phyloP scores from a whole-genome alignment of 2,329 filamentous ascomycete species.

The Paradendryphiella salina region DNA sequence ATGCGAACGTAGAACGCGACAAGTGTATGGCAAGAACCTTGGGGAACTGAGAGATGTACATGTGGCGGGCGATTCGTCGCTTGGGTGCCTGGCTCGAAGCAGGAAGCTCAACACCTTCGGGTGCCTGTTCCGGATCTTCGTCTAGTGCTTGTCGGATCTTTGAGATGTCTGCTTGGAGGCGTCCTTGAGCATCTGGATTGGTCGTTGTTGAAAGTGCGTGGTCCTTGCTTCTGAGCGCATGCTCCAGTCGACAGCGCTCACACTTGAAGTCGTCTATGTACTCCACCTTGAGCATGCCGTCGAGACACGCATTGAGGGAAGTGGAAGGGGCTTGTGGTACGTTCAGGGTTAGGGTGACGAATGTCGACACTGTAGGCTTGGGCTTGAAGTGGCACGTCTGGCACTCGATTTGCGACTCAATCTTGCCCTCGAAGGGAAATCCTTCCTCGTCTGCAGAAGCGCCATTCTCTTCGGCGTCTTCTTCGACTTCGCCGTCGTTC shows the following conservation, averaged over 20 bases:
- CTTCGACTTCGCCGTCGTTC: slow-evolving; percentile 41
- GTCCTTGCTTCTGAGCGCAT: slow-evolving; percentile 69
- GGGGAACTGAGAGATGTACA: slow-evolving; percentile 83
- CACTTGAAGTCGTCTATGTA: slow-evolving; percentile 97
- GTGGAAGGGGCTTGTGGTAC: slow-evolving; percentile 81
- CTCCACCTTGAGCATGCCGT: slow-evolving; percentile 91
- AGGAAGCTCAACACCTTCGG: slow-evolving; percentile 73
- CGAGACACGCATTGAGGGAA: slow-evolving; percentile 84
- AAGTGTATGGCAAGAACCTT: slow-evolving; percentile 90
- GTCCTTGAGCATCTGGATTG: slow-evolving; percentile 47
- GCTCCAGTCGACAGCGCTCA: slow-evolving; percentile 84
- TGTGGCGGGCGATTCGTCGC: slow-evolving; percentile 82
- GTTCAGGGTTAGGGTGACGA: slow-evolving; percentile 88
- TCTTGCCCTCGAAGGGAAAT: slow-evolving; percentile 88
- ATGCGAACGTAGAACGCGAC: slow-evolving; percentile 88
- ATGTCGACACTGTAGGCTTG: slow-evolving; percentile 77
- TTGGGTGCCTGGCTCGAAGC: slow-evolving; percentile 75
- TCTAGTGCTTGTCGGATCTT: slow-evolving; percentile 71
- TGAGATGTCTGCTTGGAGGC: slow-evolving; percentile 62
- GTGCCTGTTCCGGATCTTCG: slow-evolving; percentile 78
- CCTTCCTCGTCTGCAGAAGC: slow-evolving; percentile 60
- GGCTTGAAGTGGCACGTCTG: slow-evolving; percentile 88
- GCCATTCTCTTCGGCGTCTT: slow-evolving; percentile 21
- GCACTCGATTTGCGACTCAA: slow-evolving; percentile 95
- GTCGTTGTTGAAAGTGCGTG: slow-evolving; percentile 57